Evolutionary conservation across 306 rosid genomes (phyloP), one percentile per base, ranked within the genome.

Genomic region (Glycine latifolia): DNA sequence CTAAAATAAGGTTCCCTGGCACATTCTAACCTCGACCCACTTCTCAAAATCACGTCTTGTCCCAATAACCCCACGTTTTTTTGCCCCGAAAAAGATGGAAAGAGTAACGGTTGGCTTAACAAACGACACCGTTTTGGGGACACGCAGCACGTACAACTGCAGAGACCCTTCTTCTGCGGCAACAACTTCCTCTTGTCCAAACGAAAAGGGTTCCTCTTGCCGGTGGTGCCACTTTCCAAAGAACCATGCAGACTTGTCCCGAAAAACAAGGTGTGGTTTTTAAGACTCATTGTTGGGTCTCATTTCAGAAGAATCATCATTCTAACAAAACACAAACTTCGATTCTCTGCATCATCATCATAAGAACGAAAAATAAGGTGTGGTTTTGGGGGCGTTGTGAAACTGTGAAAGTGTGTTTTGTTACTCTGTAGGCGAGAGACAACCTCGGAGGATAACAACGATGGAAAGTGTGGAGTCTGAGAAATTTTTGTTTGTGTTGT

Each of bases 21-120:
- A 63, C 97, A 92, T 77, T 89, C 87, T 82, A 87, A 86, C 90
- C 86, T 87, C 39, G 61, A 85, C 68, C 75, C 90, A 73, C 73
- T 82, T 85, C 86, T 87, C 10, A 88, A 75, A 80, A 83, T 72
- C 3, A 85, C 90, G 78, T 86, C 86, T 52, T 88, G 82, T 20
- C 20, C 20, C 20, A 20, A 20, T 20, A 20, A 20, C 20, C 20
- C 20, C 20, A 20, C 20, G 20, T 20, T 20, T 20, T 20, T 20
- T 20, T 20, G 20, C 69, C 91, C 88, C 66, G 80, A 86, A 60
- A 94, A 83, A 65, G 81, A 82, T 0, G 97, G 80, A 71, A 90
- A 89, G 49, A 78, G 83, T 67, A 84, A 81, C 4, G 78, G 83
- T 77, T 87, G 95, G 73, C 85, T 77, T 75, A 87, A 79, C 91